A percentile compares a stretch with the other conserved stretches of the same genome.
Evolutionary conservation across 805 yeast genomes (phyloP).

Genomic region (Sugiyamaella mastotermitis): DNA sequence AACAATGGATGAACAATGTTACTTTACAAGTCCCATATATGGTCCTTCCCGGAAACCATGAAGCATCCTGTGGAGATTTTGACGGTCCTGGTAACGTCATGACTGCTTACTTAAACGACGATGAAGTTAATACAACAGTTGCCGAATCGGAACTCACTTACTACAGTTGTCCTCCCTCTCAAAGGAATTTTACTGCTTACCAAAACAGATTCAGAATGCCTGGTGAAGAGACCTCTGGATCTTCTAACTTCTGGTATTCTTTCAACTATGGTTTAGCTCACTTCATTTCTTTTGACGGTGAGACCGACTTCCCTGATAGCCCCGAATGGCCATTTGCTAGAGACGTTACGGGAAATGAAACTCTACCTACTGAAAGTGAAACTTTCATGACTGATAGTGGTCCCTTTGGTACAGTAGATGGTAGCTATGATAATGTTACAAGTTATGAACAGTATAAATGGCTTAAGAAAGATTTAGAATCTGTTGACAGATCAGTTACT

Average conservation of each 20-base stretch:
- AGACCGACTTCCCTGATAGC: slow-evolving; percentile 23
- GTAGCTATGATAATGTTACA: slow-evolving; percentile 13
- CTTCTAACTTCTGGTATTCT: slow-evolving; percentile 28
- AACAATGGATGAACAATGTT: slow-evolving; percentile 12
- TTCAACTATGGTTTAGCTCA: slow-evolving; percentile 28
- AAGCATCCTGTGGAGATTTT: slow-evolving; percentile 20
- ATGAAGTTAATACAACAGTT: too few species aligned
- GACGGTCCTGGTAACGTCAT: too few species aligned
- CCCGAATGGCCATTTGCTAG: slow-evolving; percentile 10
- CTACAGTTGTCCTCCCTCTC: too few species aligned
- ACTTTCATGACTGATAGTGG: slow-evolving; percentile 14
- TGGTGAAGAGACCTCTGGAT: slow-evolving; percentile 23
- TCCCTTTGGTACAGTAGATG: slow-evolving; percentile 9
- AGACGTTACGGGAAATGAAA: slow-evolving; percentile 13
- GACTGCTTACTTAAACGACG: too few species aligned
- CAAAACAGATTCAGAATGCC: slow-evolving; percentile 26
- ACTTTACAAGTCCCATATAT: slow-evolving; percentile 17
- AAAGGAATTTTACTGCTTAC: too few species aligned
- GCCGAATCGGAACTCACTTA: too few species aligned
- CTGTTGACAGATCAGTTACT: slow-evolving; percentile 7
- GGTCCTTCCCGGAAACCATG: slow-evolving; percentile 22
- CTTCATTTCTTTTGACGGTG: slow-evolving; percentile 24
- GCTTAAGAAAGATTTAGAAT: slow-evolving; percentile 9
- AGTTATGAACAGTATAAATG: slow-evolving; percentile 7
- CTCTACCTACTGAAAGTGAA: slow-evolving; percentile 10